A percentile compares a stretch with the other conserved stretches of the same genome.
These are phyloP conservation scores for Nitzschia inconspicua DNA, from an alignment of 108 stramenopile genomes.

Conservation along the genomic window DNA sequence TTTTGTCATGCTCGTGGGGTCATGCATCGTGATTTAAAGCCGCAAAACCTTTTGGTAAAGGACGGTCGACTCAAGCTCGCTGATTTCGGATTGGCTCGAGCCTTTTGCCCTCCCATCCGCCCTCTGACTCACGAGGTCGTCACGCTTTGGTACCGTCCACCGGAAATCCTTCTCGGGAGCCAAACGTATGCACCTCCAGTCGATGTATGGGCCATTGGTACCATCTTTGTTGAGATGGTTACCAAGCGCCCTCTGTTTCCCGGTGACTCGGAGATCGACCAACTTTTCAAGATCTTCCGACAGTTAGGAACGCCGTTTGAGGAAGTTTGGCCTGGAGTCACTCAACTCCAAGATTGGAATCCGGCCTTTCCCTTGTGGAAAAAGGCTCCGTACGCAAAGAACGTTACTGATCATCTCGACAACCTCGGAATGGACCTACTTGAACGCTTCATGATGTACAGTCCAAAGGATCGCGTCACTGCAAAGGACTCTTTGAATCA, in stretches of 20 bases:
- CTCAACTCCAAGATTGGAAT: constrained; percentile 85
- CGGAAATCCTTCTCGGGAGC: constrained; percentile 92
- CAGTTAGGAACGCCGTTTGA: constrained; percentile 95
- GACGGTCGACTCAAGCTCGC: constrained; percentile 96
- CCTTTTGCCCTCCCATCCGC: constrained; percentile 92
- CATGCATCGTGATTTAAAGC: constrained; percentile 98
- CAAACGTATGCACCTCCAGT: constrained; percentile 92
- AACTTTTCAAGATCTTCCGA: constrained; percentile 96
- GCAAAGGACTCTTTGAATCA: constrained; percentile 93
- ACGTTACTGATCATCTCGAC: constrained; percentile 69
- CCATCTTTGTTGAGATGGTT: constrained; percentile 98
- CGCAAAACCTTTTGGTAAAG: constrained; percentile 96
- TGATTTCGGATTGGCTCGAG: constrained; percentile 97
- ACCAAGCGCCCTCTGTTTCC: constrained; percentile 95
- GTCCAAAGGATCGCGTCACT: constrained; percentile 93
- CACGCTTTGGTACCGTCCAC: constrained; percentile 98
- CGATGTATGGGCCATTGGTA: constrained; percentile 95
- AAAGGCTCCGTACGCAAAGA: constrained; percentile 54
- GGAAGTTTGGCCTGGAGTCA: constrained; percentile 88
- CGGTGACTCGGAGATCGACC: constrained; percentile 97
- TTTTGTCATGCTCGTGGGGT: constrained; percentile 97
- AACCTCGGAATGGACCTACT: constrained; percentile 69
- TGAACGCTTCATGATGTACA: constrained; percentile 86
- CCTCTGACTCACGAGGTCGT: constrained; percentile 95
- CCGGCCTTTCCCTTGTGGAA: constrained; percentile 85